These are phyloP conservation scores for Cystobasidiaceae sp. DNA, from an alignment of 1,284 basidiomycete genomes.

Conservation along the genomic window DNA sequence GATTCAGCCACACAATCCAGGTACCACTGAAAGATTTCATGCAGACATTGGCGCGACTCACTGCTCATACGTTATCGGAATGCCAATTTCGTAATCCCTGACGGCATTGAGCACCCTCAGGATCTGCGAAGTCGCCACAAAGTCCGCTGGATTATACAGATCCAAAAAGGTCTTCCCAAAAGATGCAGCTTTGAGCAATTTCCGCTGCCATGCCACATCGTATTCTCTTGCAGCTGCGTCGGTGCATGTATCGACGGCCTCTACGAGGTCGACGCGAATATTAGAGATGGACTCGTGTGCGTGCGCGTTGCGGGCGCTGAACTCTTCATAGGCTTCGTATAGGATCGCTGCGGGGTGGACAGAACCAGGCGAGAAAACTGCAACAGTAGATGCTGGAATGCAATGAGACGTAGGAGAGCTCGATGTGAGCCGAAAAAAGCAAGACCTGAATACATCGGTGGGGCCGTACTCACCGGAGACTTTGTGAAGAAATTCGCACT, in stretches of 20 bases:
- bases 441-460: no score
- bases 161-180: conserved; percentile 93
- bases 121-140: conserved; percentile 82
- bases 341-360: conserved; percentile 85
- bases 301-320: conserved; percentile 72
- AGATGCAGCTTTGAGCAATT: conserved; percentile 66
- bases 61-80: conserved; percentile 89
- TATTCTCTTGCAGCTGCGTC: conserved; percentile 90
- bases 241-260: conserved; percentile 86
- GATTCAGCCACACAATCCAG: neutral
- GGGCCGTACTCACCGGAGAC: conserved; percentile 75
- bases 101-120: conserved; percentile 94
- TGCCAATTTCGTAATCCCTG: conserved; percentile 81
- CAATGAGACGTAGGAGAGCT: no score
- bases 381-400: conserved; percentile 63
- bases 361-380: conserved; percentile 86
- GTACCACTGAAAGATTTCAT: no score
- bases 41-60: no score
- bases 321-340: conserved; percentile 87
- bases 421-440: no score
- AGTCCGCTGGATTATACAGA: conserved; percentile 81
- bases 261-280: conserved; percentile 76
- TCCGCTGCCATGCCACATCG: conserved; percentile 82
- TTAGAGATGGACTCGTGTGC: conserved; percentile 88
- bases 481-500: conserved; percentile 87